Base-by-base conservation (phyloP, 352 stramenopile genomes). In the Aphanomyces stellatus region DNA sequence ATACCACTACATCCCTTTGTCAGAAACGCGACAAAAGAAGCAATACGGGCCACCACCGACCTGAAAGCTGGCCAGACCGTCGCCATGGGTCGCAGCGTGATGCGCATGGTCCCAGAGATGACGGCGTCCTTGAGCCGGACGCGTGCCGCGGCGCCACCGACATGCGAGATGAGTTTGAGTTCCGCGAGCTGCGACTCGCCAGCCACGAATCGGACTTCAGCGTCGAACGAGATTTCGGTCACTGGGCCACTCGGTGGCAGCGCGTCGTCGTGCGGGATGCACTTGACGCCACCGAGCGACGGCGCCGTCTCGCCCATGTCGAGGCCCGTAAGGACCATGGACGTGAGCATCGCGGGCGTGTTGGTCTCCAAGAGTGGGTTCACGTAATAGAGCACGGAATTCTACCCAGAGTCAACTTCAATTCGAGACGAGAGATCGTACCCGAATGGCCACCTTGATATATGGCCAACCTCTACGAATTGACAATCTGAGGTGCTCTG, bases 51-150 rank as follows among this genome's bases (percentile, higher is more conserved):
- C n/a, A n/a, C n/a, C n/a, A 24, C 37, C 1, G 37, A 80, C 73
- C 74, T 77, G 69, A 91, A 91, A 70, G 81, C 89, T 4, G 83
- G 83, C 83, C 83, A 91, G 71, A 80, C 78, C 31, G 71, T 69
- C 28, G 70, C 73, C 57, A 91, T 78, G 30, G 83, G 83, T 17
- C 81, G 79, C 30, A 91, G 77, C n/a, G 83, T 89, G 55, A 91
- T 71, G 35, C 81, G 80, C 63, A 91, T 69, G 11, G 80, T 90
- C 33, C 81, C 83, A 2, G 87, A 77, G 43, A 91, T 76, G 24
- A 90, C 79, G 19, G 88, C 67, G 30, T 91, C 83, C 7, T 79
- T 78, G 27, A 91, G 51, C 8, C 80, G 79, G 35, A 91, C 72
- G 28, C 78, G 74, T 0, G 76, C 83, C 4, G 81, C 73, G 2